Evolutionary conservation across 2,329 filamentous ascomycete species (phyloP).

Genomic region (Ilyonectria sp.): DNA sequence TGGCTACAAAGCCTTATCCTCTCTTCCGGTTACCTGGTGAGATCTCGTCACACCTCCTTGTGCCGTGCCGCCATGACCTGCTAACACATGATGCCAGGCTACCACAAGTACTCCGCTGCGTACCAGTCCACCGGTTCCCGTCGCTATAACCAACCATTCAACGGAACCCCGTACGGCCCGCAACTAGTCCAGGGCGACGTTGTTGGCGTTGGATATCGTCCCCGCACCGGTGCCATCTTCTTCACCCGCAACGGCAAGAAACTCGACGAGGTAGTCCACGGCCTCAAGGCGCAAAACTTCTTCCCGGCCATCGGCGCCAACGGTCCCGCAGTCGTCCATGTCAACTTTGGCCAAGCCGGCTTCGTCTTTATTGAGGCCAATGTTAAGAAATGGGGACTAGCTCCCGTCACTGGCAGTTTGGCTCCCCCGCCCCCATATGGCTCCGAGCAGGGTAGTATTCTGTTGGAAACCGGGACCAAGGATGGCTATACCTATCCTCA

Average conservation of each 20-base stretch:
- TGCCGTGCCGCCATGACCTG: conserved; percentile 18
- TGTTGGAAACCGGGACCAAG: conserved; percentile 87
- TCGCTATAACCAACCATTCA: conserved; percentile 94
- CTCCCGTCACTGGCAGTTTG: conserved; percentile 94
- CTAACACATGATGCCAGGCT: conserved; percentile 67
- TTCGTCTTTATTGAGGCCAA: conserved; percentile 99
- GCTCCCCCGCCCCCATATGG: conserved; percentile 97
- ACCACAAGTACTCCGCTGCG: conserved; percentile 92
- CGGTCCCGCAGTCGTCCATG: conserved; percentile 91
- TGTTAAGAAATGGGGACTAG: conserved; percentile 99
- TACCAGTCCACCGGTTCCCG: conserved; percentile 91
- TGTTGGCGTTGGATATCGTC: conserved; percentile 94
- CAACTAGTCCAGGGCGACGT: conserved; percentile 94
- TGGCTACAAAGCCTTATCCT: conserved; percentile 97
- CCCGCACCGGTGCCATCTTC: conserved; percentile 94
- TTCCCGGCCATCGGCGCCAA: conserved; percentile 98
- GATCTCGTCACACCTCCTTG: conserved; percentile 47
- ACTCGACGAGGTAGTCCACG: conserved; percentile 93
- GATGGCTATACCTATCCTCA: conserved; percentile 65
- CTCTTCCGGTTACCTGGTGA: conserved; percentile 93
- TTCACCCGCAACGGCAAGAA: conserved; percentile 99
- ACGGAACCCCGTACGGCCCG: conserved; percentile 83
- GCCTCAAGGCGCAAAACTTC: conserved; percentile 94
- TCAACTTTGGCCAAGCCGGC: conserved; percentile 97
- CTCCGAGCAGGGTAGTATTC: conserved; percentile 95